A percentile compares a stretch with the other conserved stretches of the same genome.
Evolutionary conservation across 2,329 filamentous ascomycete genomes (phyloP).

Genomic region (Arthrobotrys musiformis): DNA sequence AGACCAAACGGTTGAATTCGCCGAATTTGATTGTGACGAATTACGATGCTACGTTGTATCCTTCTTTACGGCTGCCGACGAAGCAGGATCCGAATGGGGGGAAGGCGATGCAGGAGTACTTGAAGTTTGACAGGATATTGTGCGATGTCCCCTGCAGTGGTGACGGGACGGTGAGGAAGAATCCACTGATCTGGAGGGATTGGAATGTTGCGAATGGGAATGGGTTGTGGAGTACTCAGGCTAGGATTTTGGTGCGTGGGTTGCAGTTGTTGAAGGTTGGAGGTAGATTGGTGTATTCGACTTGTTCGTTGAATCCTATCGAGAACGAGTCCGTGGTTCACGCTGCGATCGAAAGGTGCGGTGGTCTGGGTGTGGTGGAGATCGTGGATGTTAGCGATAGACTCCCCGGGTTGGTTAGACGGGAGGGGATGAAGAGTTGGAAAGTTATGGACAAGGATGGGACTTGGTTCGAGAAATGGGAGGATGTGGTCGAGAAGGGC

Average conservation of each 20-base stretch:
- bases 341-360: conserved; percentile 88
- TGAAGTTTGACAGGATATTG: conserved; percentile 96
- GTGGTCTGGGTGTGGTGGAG: conserved; percentile 81
- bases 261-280: conserved; percentile 96
- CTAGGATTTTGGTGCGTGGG: conserved; percentile 87
- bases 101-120: conserved; percentile 73
- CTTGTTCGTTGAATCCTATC: conserved; percentile 97
- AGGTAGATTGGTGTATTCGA: conserved; percentile 95
- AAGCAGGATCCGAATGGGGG: conserved; percentile 67
- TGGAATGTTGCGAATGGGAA: conserved; percentile 90
- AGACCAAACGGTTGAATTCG: conserved; percentile 95
- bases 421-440: conserved; percentile 82
- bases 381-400: conserved; percentile 84
- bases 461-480: conserved; percentile 81
- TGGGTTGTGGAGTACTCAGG: conserved; percentile 86
- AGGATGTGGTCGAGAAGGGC: conserved; percentile 70
- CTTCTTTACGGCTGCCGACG: conserved; percentile 84
- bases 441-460: conserved; percentile 88
- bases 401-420: conserved; percentile 79
- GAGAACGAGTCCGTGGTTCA: conserved; percentile 95
- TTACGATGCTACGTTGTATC: conserved; percentile 95
- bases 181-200: conserved; percentile 91
- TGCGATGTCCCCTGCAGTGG: conserved; percentile 97
- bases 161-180: conserved; percentile 93
- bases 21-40: conserved; percentile 97